Conservation (phyloP, 2,329 filamentous ascomycete genomes). For the Cordyceps cicadae region DNA sequence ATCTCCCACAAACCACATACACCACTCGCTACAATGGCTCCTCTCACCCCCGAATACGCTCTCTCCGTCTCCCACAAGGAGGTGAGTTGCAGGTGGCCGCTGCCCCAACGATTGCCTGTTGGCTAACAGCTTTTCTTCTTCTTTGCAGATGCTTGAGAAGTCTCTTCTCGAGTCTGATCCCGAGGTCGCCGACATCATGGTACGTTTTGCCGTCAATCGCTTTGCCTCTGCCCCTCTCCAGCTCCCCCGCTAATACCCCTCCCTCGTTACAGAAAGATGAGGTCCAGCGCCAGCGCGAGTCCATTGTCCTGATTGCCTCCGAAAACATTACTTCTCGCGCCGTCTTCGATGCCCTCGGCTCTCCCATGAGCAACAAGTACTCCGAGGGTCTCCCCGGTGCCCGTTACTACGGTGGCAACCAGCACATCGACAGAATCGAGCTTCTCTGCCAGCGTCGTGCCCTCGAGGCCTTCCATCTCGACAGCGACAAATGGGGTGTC, state of each 20-base stretch:
- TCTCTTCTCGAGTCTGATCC: slow-evolving; percentile 84
- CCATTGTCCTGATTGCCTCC: slow-evolving; percentile 95
- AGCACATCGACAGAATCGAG: slow-evolving; percentile 97
- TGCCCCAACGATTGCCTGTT: slow-evolving; percentile 10
- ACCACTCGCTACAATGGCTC: slow-evolving; percentile 29
- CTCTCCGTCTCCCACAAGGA: slow-evolving; percentile 47
- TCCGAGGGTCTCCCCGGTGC: slow-evolving; percentile 97
- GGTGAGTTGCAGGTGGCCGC: slow-evolving; percentile 27
- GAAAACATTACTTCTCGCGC: slow-evolving; percentile 99
- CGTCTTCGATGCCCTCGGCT: slow-evolving; percentile 94
- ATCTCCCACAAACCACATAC: neutral
- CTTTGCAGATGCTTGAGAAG: slow-evolving; percentile 80
- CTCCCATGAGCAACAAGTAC: slow-evolving; percentile 98
- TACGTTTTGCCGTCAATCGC: slow-evolving; percentile 34
- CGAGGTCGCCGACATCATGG: slow-evolving; percentile 95
- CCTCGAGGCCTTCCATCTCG: slow-evolving; percentile 80
- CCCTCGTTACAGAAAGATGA: slow-evolving; percentile 61
- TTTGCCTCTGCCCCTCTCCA: neutral
- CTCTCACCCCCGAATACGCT: slow-evolving; percentile 39
- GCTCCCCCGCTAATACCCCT: slow-evolving; percentile 22
- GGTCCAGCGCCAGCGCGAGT: slow-evolving; percentile 95
- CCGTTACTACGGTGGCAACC: slow-evolving; percentile 97
- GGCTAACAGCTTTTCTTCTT: slow-evolving; percentile 19
- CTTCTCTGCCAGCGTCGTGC: slow-evolving; percentile 90
- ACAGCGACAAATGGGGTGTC: slow-evolving; percentile 89